Conservation (phyloP, 495 filamentous ascomycete genomes). For the Xylaria cubensis region DNA sequence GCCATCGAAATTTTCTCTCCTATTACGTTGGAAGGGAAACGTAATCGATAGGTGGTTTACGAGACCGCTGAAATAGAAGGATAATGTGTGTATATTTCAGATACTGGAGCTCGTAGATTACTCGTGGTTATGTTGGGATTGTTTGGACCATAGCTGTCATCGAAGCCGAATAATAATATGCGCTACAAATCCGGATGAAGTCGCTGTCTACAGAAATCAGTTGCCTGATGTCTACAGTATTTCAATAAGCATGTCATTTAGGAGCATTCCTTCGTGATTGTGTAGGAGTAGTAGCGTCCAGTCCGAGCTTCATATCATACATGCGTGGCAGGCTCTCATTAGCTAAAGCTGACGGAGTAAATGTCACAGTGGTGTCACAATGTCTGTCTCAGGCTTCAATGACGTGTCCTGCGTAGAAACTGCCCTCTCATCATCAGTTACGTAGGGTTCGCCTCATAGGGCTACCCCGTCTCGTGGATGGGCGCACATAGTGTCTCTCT, state of each 20-base stretch:
- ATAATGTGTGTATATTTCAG: not conserved
- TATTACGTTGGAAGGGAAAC: conserved; percentile 1
- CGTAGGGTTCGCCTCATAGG: not conserved
- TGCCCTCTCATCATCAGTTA: not conserved
- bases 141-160: not conserved
- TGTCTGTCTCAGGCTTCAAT: not conserved
- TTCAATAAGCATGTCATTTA: not conserved
- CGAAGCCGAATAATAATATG: conserved; percentile 10
- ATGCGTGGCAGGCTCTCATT: not conserved
- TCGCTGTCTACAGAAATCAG: not conserved
- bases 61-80: not conserved
- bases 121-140: not conserved
- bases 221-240: not conserved
- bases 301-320: not conserved
- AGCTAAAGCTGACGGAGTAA: no score
- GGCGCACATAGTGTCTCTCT: not conserved
- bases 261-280: no score
- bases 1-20: not conserved
- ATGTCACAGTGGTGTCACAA: no score
- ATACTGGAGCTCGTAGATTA: not conserved
- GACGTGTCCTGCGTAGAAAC: not conserved
- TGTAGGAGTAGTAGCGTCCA: not conserved
- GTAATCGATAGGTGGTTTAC: not conserved
- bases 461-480: not conserved
- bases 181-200: not conserved